Percentiles rank a stretch among this genome's conserved stretches.
phyloP scores from a whole-genome alignment of 371 early-diverging fungal species.

The Nosema muscidifuracis region DNA sequence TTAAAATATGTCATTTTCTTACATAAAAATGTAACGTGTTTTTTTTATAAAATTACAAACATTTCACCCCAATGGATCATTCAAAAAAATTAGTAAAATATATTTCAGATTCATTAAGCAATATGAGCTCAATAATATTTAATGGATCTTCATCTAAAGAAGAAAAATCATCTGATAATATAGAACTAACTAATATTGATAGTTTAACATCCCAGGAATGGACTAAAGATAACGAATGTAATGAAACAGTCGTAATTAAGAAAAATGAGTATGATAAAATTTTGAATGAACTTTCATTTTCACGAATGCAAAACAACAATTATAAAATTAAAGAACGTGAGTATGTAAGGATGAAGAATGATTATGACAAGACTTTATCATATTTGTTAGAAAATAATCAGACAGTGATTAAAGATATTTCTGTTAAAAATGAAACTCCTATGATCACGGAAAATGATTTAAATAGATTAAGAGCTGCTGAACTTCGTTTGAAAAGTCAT shows the following conservation, averaged over 20 bases:
- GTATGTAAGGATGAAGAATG: conserved; percentile 12
- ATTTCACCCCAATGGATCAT: background rate
- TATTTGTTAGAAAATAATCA: conserved; percentile 30
- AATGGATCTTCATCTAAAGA: background rate
- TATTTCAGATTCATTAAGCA: background rate
- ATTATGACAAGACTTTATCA: conserved; percentile 37
- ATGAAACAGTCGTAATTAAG: conserved; percentile 13
- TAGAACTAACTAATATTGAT: background rate
- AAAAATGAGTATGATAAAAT: conserved; percentile 18
- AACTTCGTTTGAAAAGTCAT: conserved; percentile 28
- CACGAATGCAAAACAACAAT: conserved; percentile 4
- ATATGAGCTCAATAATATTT: background rate
- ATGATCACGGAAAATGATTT: conserved; percentile 31
- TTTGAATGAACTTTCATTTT: background rate
- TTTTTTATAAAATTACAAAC: too few species aligned
- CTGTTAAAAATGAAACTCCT: background rate
- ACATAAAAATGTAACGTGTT: too few species aligned
- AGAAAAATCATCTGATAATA: too few species aligned
- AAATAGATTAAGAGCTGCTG: conserved; percentile 19
- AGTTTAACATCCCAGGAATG: conserved; percentile 2
- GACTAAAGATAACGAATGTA: conserved; percentile 10
- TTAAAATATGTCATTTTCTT: too few species aligned
- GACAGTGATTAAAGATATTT: background rate
- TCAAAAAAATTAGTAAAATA: background rate
- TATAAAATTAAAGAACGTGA: conserved; percentile 31